Evolutionary conservation across 1,284 basidiomycete species (phyloP).

Genomic region (Cryptococcus sp.): DNA sequence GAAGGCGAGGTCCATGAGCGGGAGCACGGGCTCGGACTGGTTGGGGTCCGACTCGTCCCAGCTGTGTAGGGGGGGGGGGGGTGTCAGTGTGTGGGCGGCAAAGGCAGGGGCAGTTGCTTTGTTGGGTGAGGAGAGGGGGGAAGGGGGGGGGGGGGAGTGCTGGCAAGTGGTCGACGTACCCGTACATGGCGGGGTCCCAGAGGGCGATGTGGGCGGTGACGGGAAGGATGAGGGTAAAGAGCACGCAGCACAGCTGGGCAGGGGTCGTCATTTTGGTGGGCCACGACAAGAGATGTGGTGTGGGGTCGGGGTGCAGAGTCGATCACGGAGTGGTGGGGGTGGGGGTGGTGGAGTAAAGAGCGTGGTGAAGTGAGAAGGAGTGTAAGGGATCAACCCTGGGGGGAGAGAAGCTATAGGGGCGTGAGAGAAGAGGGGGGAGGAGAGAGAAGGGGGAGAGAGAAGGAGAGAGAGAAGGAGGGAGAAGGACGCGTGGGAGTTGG

Average conservation of each 20-base stretch:
- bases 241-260: slow-evolving; percentile 13
- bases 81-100: background rate
- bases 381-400: slow-evolving; percentile 7
- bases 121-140: background rate
- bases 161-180: slow-evolving; percentile 23
- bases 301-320: background rate
- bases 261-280: slow-evolving; percentile 4
- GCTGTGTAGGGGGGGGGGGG: slow-evolving; percentile 10
- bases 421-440: too few relatives aligned
- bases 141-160: background rate
- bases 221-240: slow-evolving; percentile 8
- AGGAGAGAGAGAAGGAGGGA: too few relatives aligned
- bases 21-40: slow-evolving; percentile 53
- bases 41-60: slow-evolving; percentile 38
- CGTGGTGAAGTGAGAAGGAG: background rate
- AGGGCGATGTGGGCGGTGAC: slow-evolving; percentile 39
- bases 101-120: background rate
- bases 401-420: too few relatives aligned
- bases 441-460: too few relatives aligned
- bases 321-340: background rate
- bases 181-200: slow-evolving; percentile 42
- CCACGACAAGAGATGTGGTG: background rate
- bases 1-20: slow-evolving; percentile 58
- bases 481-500: too few relatives aligned
- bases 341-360: background rate